Evolutionary conservation across 2,329 filamentous ascomycete species (phyloP).

Genomic region (Pseudogymnoascus sp.): DNA sequence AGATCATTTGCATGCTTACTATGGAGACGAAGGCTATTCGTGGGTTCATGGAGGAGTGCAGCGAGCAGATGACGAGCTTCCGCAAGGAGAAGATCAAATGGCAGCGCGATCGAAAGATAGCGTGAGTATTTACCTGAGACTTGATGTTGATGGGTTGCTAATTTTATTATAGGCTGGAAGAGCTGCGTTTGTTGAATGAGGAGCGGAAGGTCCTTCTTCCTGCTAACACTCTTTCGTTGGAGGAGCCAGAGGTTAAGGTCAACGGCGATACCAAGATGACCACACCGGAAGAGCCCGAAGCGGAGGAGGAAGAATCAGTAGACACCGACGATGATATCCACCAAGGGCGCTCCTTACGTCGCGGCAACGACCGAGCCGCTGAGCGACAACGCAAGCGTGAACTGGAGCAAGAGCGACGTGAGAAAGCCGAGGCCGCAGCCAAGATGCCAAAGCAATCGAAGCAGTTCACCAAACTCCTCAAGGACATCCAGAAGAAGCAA

Average conservation of each 20-base stretch:
- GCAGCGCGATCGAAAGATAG: slow-evolving; percentile 66
- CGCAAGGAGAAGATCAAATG: slow-evolving; percentile 93
- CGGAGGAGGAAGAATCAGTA: slow-evolving; percentile 49
- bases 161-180: slow-evolving; percentile 49
- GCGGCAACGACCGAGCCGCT: slow-evolving; percentile 58
- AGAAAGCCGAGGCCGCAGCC: slow-evolving; percentile 48
- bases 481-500: slow-evolving; percentile 83
- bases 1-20: slow-evolving; percentile 79
- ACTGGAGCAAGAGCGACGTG: slow-evolving; percentile 57
- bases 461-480: slow-evolving; percentile 77
- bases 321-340: slow-evolving; percentile 63
- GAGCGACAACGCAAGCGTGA: slow-evolving; percentile 72
- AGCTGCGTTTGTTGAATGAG: slow-evolving; percentile 61
- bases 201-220: slow-evolving; percentile 65
- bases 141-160: slow-evolving; percentile 18
- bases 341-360: slow-evolving; percentile 47
- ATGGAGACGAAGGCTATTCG: slow-evolving; percentile 79
- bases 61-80: slow-evolving; percentile 86
- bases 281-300: slow-evolving; percentile 55
- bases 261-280: slow-evolving; percentile 53
- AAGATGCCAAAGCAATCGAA: slow-evolving; percentile 70
- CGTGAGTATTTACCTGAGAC: slow-evolving; percentile 36
- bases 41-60: slow-evolving; percentile 84
- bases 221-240: slow-evolving; percentile 60
- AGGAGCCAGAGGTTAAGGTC: slow-evolving; percentile 38